These are phyloP conservation scores for Poronia punctata DNA, from an alignment of 495 filamentous ascomycete species.

Conservation along the genomic window DNA sequence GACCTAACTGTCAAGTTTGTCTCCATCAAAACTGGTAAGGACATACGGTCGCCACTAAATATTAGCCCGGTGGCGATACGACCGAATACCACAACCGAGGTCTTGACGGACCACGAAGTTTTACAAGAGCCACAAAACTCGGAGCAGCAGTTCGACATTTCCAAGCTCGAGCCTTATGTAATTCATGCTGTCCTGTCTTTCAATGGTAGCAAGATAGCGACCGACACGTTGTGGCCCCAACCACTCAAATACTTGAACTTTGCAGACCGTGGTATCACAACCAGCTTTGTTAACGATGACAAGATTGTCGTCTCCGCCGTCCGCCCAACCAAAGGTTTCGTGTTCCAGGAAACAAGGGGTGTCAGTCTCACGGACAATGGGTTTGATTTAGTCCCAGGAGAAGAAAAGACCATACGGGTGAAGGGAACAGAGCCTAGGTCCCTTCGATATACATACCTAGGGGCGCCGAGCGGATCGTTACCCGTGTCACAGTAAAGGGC, in stretches of 20 bases:
- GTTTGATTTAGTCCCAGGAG: slow-evolving; percentile 40
- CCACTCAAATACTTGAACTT: slow-evolving; percentile 75
- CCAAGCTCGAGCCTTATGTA: slow-evolving; percentile 35
- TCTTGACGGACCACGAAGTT: slow-evolving; percentile 33
- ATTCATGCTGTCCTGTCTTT: slow-evolving; percentile 43
- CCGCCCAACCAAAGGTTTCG: slow-evolving; percentile 43
- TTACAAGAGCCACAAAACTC: slow-evolving; percentile 5
- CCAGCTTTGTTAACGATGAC: slow-evolving; percentile 11
- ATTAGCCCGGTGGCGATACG: slow-evolving; percentile 42
- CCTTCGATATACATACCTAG: slow-evolving; percentile 23
- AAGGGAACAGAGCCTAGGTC: slow-evolving; percentile 9
- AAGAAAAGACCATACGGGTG: slow-evolving; percentile 25
- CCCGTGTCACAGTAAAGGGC: too few relatives aligned
- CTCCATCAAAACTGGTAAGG: slow-evolving; percentile 57
- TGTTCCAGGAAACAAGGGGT: slow-evolving; percentile 35
- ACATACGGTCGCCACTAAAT: slow-evolving; percentile 37
- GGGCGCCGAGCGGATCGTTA: slow-evolving; percentile 17
- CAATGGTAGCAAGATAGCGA: slow-evolving; percentile 42
- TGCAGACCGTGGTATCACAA: slow-evolving; percentile 27
- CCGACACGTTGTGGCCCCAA: slow-evolving; percentile 71
- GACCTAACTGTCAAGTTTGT: slow-evolving; percentile 55
- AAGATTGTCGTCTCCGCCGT: slow-evolving; percentile 25
- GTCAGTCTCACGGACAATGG: slow-evolving; percentile 40
- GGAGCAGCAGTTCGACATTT: slow-evolving; percentile 29
- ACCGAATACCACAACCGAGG: slow-evolving; percentile 62